Conservation (phyloP, 108 stramenopile species). For the Pseudonitzschia pungens region DNA sequence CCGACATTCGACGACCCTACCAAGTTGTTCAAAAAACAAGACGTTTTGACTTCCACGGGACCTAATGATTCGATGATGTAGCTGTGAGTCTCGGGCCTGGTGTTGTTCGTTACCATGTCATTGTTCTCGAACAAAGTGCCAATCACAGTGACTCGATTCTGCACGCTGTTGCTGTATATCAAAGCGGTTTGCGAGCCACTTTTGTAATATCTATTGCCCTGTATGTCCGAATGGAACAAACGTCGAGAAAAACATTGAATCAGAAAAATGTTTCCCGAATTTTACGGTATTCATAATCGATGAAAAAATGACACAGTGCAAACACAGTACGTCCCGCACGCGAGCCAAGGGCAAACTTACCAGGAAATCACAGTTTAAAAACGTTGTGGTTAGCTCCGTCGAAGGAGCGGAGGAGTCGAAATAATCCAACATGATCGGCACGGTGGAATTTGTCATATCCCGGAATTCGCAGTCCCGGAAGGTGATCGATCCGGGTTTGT, state of each 20-base stretch:
- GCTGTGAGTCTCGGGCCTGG: conserved; percentile 30
- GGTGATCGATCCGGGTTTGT: conserved; percentile 39
- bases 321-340: too few species aligned
- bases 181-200: conserved; percentile 33
- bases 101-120: conserved; percentile 39
- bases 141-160: conserved; percentile 32
- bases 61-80: conserved; percentile 44
- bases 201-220: conserved; percentile 31
- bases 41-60: conserved; percentile 24
- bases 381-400: conserved; percentile 28
- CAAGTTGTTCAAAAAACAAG: conserved; percentile 41
- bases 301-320: background rate
- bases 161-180: conserved; percentile 36
- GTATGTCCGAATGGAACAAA: background rate
- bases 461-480: conserved; percentile 48
- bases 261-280: background rate
- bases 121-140: conserved; percentile 33
- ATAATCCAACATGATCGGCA: conserved; percentile 46
- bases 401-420: conserved; percentile 23
- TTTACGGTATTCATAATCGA: background rate
- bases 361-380: conserved; percentile 33
- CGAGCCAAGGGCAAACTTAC: background rate
- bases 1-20: conserved; percentile 40
- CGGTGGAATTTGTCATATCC: conserved; percentile 26
- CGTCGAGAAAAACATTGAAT: background rate